Evolutionary conservation across 768 basidiomycete genomes (phyloP).

Genomic region (Leucocoprinus birnbaumii): DNA sequence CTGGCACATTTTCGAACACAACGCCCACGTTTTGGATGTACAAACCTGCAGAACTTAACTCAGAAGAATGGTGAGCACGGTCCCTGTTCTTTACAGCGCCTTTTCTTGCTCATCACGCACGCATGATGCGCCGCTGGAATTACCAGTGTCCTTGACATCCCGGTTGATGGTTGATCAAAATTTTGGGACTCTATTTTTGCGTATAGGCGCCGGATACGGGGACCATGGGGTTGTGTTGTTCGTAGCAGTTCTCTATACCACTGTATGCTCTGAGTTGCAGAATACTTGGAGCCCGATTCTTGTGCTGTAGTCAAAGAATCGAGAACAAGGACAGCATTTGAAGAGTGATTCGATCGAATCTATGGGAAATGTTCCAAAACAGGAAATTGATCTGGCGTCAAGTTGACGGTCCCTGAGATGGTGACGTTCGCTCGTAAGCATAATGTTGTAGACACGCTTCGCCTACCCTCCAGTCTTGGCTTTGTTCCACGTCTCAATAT

Average conservation of each 20-base stretch:
- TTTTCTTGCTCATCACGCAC: not conserved
- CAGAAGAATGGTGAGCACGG: conserved; percentile 71
- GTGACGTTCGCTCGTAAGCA: not conserved
- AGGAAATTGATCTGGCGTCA: conserved; percentile 1
- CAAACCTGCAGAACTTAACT: conserved; percentile 79
- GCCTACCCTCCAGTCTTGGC: not conserved
- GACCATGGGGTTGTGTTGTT: not conserved
- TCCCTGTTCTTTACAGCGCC: not conserved
- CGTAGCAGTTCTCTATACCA: not conserved
- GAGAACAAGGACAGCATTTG: too few relatives aligned
- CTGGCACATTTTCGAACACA: conserved; percentile 85
- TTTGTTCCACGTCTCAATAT: not conserved
- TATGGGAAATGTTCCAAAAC: conserved; percentile 4
- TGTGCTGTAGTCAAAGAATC: too few relatives aligned
- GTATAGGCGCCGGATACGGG: not conserved
- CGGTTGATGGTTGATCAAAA: conserved; percentile 1
- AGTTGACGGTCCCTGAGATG: not conserved
- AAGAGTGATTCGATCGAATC: not conserved
- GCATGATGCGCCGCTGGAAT: not conserved
- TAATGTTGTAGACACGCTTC: not conserved
- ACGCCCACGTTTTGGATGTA: conserved; percentile 89
- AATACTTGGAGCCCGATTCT: too few relatives aligned
- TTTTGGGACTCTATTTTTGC: not conserved
- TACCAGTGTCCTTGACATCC: conserved; percentile 9
- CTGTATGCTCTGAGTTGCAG: not conserved